Conservation (phyloP, 495 filamentous ascomycete genomes). For the Annulohypoxylon maeteangense region DNA sequence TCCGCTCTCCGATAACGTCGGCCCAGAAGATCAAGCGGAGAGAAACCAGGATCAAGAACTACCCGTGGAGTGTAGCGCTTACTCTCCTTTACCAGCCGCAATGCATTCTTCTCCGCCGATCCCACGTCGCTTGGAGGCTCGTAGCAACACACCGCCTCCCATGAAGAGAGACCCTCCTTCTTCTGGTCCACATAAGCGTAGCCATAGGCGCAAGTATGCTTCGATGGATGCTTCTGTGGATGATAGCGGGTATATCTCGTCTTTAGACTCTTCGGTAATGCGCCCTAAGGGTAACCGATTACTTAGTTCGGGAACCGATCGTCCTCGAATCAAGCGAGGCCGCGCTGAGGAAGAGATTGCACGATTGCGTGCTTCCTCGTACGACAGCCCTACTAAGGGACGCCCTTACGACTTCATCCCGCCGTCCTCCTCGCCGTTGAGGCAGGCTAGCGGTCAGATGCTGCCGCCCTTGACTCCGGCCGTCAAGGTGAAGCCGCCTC, state of each 20-base stretch:
- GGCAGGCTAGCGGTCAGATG: slow-evolving; percentile 67
- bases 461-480: slow-evolving; percentile 86
- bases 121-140: slow-evolving; percentile 67
- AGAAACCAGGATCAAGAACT: slow-evolving; percentile 60
- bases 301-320: slow-evolving; percentile 78
- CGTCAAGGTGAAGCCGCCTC: slow-evolving; percentile 83
- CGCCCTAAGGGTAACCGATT: slow-evolving; percentile 71
- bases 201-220: slow-evolving; percentile 76
- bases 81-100: slow-evolving; percentile 64
- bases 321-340: slow-evolving; percentile 82
- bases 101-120: slow-evolving; percentile 91
- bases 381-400: slow-evolving; percentile 86
- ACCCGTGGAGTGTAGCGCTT: slow-evolving; percentile 67
- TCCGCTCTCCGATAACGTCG: slow-evolving; percentile 80
- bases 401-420: slow-evolving; percentile 56
- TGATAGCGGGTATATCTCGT: slow-evolving; percentile 97
- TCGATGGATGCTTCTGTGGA: slow-evolving; percentile 88
- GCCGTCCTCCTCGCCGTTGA: slow-evolving; percentile 69
- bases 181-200: slow-evolving; percentile 64
- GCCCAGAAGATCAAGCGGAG: slow-evolving; percentile 67
- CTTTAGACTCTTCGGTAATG: slow-evolving; percentile 92
- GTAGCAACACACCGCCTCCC: slow-evolving; percentile 80
- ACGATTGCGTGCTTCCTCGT: slow-evolving; percentile 89
- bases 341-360: slow-evolving; percentile 95
- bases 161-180: slow-evolving; percentile 67